phyloP scores from a whole-genome alignment of 164 flowering plant species.

The Saururus chinensis region DNA sequence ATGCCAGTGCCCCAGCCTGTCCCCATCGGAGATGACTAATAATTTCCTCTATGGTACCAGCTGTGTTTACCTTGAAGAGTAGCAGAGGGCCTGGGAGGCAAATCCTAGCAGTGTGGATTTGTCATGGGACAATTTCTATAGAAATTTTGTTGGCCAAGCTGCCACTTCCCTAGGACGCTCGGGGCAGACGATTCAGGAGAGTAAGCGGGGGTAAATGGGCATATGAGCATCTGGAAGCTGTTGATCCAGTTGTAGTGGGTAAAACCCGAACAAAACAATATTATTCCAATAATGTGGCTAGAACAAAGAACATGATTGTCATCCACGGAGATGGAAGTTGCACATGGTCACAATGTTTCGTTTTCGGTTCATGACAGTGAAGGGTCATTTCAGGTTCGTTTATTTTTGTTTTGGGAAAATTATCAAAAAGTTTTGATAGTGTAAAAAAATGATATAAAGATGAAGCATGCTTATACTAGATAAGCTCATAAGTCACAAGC shows the following conservation, averaged over 20 bases:
- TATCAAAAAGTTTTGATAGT: too few species aligned
- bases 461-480: too few species aligned
- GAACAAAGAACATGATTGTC: slow-evolving; percentile 81
- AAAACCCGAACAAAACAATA: slow-evolving; percentile 94
- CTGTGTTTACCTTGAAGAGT: slow-evolving; percentile 89
- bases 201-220: slow-evolving; percentile 94
- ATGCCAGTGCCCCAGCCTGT: slow-evolving; percentile 83
- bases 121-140: too few species aligned
- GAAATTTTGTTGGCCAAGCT: slow-evolving; percentile 88
- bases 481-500: too few species aligned
- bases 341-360: too few species aligned
- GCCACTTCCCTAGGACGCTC: slow-evolving; percentile 78
- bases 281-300: slow-evolving; percentile 67
- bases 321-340: slow-evolving; percentile 99
- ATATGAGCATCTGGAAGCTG: slow-evolving; percentile 99
- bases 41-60: slow-evolving; percentile 93
- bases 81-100: slow-evolving; percentile 93
- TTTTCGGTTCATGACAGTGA: too few species aligned
- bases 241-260: too few species aligned
- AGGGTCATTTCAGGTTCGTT: too few species aligned
- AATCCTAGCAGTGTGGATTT: slow-evolving; percentile 83
- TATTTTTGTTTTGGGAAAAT: too few species aligned
- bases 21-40: slow-evolving; percentile 79
- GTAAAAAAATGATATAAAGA: too few species aligned
- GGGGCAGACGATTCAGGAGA: too few species aligned